Base-by-base conservation (phyloP, 352 stramenopile species). In the Phytophthora tentaculata region DNA sequence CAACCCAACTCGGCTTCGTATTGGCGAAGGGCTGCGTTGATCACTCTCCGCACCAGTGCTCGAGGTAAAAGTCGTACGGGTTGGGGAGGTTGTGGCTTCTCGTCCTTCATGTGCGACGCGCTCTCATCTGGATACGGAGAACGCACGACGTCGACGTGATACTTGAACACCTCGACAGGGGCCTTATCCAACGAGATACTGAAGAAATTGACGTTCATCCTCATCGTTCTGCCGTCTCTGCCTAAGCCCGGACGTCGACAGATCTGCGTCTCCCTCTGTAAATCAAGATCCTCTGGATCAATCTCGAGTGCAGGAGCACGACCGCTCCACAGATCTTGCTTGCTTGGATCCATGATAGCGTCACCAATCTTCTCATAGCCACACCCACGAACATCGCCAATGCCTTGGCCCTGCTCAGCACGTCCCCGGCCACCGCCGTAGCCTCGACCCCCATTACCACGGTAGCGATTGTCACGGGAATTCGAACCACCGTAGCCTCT, bases 201-300 rank as follows among this genome's bases (percentile, higher is more conserved):
- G 48, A 90, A 89, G 71, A 89, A 88, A 54, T 92, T 92, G 0
- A 84, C 74, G 1, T 69, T 68, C 43, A 91, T 45, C 6, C 51
- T 56, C 51, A 80, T 64, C 4, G 24, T 69, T 3, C 66, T 71
- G 14, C 78, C 80, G 10, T 51, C 48, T 1, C 52, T 67, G 0
- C 67, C 69, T 20, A 82, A 65, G 19, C 72, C 61, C 7, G 79
- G 74, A 12, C 83, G 83, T 0, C 51, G 66, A 35, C 76, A 83
- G 32, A 88, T 80, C 61, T 61, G 29, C 12, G 65, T 80, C 44
- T 74, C 59, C 9, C 45, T 62, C 19, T 67, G 60, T 1, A 88
- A 23, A 1, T 79, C 67, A 1, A 59, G 56, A 37, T 86, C 73
- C 3, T 71, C 52, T 1, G 41, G 19, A 8, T 73, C 20, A 1